Conservation (phyloP, 1,284 basidiomycete genomes). For the Entoloma clypeatum region DNA sequence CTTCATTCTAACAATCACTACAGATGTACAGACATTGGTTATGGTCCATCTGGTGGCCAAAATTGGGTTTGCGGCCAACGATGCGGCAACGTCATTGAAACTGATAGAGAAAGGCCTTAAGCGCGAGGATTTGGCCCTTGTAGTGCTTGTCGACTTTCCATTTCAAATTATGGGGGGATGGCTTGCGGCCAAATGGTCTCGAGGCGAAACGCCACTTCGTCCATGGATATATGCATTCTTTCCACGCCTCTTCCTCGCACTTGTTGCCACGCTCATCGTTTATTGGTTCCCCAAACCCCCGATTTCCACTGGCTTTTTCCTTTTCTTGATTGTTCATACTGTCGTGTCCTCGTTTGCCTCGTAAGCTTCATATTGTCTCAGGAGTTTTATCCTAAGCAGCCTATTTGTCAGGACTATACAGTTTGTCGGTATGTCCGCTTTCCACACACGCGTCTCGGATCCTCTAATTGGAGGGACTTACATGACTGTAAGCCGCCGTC, state of each 20-base stretch:
- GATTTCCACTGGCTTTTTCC: constrained; percentile 77
- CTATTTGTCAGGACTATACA: constrained; percentile 76
- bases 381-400: neutral
- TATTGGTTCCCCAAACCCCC: constrained; percentile 81
- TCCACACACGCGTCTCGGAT: constrained; percentile 96
- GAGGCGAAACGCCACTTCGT: constrained; percentile 68
- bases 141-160: constrained; percentile 96
- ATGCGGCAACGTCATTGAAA: constrained; percentile 90
- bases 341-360: constrained; percentile 83
- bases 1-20: neutral
- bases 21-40: constrained; percentile 91
- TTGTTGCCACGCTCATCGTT: constrained; percentile 78
- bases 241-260: constrained; percentile 75
- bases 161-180: constrained; percentile 97
- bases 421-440: constrained; percentile 97
- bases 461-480: constrained; percentile 97
- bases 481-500: constrained; percentile 74
- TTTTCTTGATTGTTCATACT: constrained; percentile 76
- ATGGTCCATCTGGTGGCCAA: constrained; percentile 90
- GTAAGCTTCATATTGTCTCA: constrained; percentile 41
- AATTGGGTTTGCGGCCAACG: constrained; percentile 94
- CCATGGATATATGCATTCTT: constrained; percentile 94
- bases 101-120: constrained; percentile 96
- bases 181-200: constrained; percentile 92
- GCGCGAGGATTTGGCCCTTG: constrained; percentile 92